phyloP scores from a whole-genome alignment of 2,329 filamentous ascomycete genomes.

The Cytospora paraplurivora region DNA sequence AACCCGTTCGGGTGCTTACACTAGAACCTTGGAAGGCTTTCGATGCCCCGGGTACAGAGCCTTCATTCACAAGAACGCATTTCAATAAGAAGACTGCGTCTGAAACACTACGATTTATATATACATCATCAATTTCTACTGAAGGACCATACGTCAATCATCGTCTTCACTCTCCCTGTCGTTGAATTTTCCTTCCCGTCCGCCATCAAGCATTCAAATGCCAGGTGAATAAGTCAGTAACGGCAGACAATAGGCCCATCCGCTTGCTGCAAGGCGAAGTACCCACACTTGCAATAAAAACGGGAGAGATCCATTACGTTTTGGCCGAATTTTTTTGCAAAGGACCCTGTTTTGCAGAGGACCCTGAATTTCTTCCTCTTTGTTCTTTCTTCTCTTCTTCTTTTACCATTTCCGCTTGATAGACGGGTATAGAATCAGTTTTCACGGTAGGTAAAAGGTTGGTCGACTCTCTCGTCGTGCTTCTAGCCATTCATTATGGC shows the following conservation, averaged over 20 bases:
- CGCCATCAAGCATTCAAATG: too few relatives aligned
- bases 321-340: slow-evolving; percentile 18
- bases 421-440: neutral
- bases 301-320: slow-evolving; percentile 23
- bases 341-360: slow-evolving; percentile 14
- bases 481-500: neutral
- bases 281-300: slow-evolving; percentile 29
- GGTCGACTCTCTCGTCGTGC: neutral
- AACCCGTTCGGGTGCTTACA: neutral
- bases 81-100: neutral
- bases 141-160: too few relatives aligned
- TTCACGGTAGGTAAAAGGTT: neutral
- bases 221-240: neutral
- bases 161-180: too few relatives aligned
- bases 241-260: slow-evolving; percentile 3
- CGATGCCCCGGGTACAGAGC: neutral
- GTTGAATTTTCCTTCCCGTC: too few relatives aligned
- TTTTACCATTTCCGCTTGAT: neutral
- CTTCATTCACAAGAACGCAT: neutral
- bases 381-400: neutral
- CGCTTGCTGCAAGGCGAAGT: slow-evolving; percentile 17
- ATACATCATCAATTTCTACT: neutral
- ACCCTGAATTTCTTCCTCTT: slow-evolving; percentile 7
- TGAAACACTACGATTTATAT: neutral
- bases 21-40: neutral